Evolutionary conservation across 257 asterid species (phyloP).

Genomic region (Thymus mandschuricus): DNA sequence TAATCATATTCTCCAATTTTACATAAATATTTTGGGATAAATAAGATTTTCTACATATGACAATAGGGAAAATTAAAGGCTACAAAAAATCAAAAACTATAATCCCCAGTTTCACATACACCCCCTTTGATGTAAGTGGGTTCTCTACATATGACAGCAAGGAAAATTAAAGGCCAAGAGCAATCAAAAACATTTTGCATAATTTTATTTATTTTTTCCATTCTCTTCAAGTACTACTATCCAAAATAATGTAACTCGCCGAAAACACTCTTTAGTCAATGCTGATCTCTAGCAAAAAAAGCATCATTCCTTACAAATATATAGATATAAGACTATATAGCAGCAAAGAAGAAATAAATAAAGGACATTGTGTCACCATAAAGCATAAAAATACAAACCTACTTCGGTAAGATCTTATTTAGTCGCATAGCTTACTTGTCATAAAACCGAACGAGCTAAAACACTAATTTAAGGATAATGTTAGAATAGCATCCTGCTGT

Average conservation of each 20-base stretch:
- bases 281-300: not conserved
- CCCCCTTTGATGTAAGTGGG: not conserved
- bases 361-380: not conserved
- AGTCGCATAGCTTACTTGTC: not conserved
- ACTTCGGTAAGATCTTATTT: slow-evolving; percentile 9
- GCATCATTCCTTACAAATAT: not conserved
- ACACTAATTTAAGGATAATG: not conserved
- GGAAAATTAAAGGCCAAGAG: not conserved
- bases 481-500: not conserved
- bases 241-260: not conserved
- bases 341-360: slow-evolving; percentile 6
- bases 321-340: slow-evolving; percentile 3
- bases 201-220: not conserved
- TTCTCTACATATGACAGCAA: not conserved
- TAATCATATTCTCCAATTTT: slow-evolving; percentile 15
- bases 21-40: not conserved
- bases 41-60: not conserved
- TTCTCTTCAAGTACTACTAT: not conserved
- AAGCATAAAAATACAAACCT: slow-evolving; percentile 7
- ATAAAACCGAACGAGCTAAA: slow-evolving; percentile 6
- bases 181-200: not conserved
- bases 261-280: not conserved
- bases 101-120: slow-evolving; percentile 8
- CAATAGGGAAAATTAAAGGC: not conserved
- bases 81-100: not conserved